phyloP scores from a whole-genome alignment of 2,329 filamentous ascomycete genomes.

The Aspergillus brasiliensis region DNA sequence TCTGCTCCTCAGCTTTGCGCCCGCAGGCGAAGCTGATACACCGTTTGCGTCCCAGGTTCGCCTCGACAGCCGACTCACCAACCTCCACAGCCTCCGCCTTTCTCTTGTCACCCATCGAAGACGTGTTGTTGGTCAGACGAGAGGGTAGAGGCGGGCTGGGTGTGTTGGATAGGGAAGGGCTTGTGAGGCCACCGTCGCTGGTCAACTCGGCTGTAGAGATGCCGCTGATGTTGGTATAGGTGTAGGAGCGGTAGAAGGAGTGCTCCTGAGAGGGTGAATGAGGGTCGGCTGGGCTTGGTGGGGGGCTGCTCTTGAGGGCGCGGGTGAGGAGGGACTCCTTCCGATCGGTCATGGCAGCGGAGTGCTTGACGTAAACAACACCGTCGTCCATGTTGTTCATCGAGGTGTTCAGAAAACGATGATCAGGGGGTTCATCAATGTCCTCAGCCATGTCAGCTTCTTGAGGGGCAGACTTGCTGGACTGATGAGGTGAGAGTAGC shows the following conservation, averaged over 20 bases:
- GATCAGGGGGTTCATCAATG: constrained; percentile 84
- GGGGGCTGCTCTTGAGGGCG: constrained; percentile 71
- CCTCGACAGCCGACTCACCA: constrained; percentile 61
- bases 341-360: constrained; percentile 53
- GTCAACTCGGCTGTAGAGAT: constrained; percentile 87
- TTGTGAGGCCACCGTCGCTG: constrained; percentile 91
- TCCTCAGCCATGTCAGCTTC: constrained; percentile 73
- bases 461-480: constrained; percentile 38
- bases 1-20: constrained; percentile 57
- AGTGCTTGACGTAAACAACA: constrained; percentile 51
- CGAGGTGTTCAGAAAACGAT: constrained; percentile 31
- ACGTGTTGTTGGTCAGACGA: constrained; percentile 34
- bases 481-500: constrained; percentile 45
- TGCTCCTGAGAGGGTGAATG: constrained; percentile 44
- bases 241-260: constrained; percentile 59
- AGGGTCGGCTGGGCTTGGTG: constrained; percentile 46
- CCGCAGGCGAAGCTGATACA: constrained; percentile 92
- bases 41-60: constrained; percentile 72
- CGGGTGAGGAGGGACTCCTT: constrained; percentile 84
- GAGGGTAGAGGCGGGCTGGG: constrained; percentile 78
- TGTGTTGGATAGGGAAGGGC: constrained; percentile 81
- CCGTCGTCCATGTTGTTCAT: constrained; percentile 34
- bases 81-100: constrained; percentile 38
- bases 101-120: constrained; percentile 16
- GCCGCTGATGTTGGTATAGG: constrained; percentile 74